A percentile compares a stretch with the other conserved stretches of the same genome.
Evolutionary conservation across 2,329 filamentous ascomycete species (phyloP).

Genomic region (Phialophora chinensis): DNA sequence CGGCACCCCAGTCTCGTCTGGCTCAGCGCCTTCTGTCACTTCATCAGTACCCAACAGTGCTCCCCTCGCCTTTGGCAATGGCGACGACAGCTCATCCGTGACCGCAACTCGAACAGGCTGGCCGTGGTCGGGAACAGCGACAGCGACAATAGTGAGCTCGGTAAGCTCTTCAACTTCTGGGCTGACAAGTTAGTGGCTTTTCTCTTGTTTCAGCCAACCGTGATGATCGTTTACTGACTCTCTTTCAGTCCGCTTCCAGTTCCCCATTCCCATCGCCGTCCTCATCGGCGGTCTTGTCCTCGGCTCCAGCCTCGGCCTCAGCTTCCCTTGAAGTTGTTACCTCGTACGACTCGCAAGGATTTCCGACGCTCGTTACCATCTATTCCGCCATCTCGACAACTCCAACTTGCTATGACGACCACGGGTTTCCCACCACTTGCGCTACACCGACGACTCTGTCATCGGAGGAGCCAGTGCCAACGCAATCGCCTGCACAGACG

Average conservation of each 20-base stretch:
- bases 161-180: slow-evolving; percentile 71
- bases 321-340: slow-evolving; percentile 55
- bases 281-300: slow-evolving; percentile 53
- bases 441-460: neutral
- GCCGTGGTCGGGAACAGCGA: slow-evolving; percentile 67
- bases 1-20: slow-evolving; percentile 45
- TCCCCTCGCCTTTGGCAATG: slow-evolving; percentile 68
- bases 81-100: slow-evolving; percentile 45
- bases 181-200: slow-evolving; percentile 45
- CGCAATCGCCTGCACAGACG: slow-evolving; percentile 1
- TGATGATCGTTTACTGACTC: slow-evolving; percentile 40
- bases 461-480: slow-evolving; percentile 3
- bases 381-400: slow-evolving; percentile 44
- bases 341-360: slow-evolving; percentile 55
- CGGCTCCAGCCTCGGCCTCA: slow-evolving; percentile 51
- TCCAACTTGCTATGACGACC: slow-evolving; percentile 53
- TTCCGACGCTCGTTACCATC: slow-evolving; percentile 55
- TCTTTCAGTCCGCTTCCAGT: slow-evolving; percentile 46
- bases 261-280: slow-evolving; percentile 60
- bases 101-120: slow-evolving; percentile 65
- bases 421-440: slow-evolving; percentile 53
- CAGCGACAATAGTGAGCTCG: slow-evolving; percentile 71
- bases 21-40: slow-evolving; percentile 32
- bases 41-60: slow-evolving; percentile 46
- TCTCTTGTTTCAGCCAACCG: slow-evolving; percentile 29